Evolutionary conservation across 768 basidiomycete genomes (phyloP), one percentile per base, ranked within the genome.

Genomic region (Lactarius evosmus): DNA sequence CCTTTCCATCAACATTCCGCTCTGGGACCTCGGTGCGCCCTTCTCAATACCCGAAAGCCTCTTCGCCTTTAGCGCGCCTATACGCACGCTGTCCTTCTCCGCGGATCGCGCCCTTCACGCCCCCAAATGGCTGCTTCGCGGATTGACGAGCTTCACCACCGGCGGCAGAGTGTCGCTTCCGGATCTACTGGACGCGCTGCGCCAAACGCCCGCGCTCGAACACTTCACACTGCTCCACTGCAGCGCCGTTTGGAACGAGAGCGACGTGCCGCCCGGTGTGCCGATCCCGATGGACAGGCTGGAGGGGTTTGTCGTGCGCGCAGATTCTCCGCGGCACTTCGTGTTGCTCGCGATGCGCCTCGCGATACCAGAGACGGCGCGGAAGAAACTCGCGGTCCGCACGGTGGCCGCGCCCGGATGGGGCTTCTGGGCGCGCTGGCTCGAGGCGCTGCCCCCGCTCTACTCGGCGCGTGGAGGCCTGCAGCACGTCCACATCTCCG

Each of bases 281-380:
- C 40, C 41, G 50, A 58, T 63, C 17, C 16, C 38, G 32, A 52
- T 63, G 56, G 30, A 53, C 30, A 51, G 50, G 14, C n/a, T 63
- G 34, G n/a, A 58, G 27, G 44, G 17, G 41, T 55, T 63, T 22
- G 25, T 25, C 52, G 58, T 63, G 41, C 25, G 53, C 27, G 58
- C 57, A 12, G 62, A 55, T 14, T 55, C 62, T n/a, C 57, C 58
- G n/a, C 62, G 58, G 8, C 58, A 59, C 25, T 63, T 63, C 30
- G 62, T 38, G 33, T 27, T 58, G 8, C 62, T 59, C 52, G 41
- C 58, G 27, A 54, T 11, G 56, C 58, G 27, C 32, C 52, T 63
- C n/a, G 16, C 14, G 27, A 58, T 63, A 1, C 62, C 62, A 0
- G 33, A 49, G 25, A n/a, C 32, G 1, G 58, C 52, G 16, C 53